Evolutionary conservation across 164 flowering plant species (phyloP).

Genomic region (Macadamia tetraphylla): DNA sequence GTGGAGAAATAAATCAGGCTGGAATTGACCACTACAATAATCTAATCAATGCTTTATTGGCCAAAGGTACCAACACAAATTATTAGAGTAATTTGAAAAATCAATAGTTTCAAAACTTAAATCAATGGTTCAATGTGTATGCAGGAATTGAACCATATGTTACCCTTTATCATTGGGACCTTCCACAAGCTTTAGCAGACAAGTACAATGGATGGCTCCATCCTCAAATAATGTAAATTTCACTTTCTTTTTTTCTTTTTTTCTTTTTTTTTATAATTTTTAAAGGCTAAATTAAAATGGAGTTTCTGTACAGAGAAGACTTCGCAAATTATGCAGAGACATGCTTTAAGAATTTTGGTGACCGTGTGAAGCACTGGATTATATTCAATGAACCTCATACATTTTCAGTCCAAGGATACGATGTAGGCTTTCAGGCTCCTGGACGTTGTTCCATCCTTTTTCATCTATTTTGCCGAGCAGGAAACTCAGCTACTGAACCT

Average conservation of each 20-base stretch:
- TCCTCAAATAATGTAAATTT: constrained; percentile 55
- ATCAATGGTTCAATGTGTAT: neutral
- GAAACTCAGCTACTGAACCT: constrained; percentile 88
- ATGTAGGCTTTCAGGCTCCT: constrained; percentile 81
- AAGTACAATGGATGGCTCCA: constrained; percentile 72
- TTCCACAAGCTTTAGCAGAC: constrained; percentile 81
- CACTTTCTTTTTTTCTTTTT: neutral
- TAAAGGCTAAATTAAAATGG: neutral
- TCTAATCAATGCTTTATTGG: constrained; percentile 71
- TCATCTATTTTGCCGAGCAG: constrained; percentile 54
- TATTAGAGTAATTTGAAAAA: no score
- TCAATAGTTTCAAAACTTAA: neutral
- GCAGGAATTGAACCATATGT: constrained; percentile 92
- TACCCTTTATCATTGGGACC: constrained; percentile 91
- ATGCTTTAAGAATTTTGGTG: constrained; percentile 80
- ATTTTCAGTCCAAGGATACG: constrained; percentile 69
- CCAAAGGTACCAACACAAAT: constrained; percentile 43
- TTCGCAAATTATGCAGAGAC: constrained; percentile 70
- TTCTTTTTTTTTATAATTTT: neutral
- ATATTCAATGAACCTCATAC: constrained; percentile 95
- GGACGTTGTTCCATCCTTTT: constrained; percentile 75
- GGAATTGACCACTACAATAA: constrained; percentile 86
- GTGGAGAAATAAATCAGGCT: constrained; percentile 72
- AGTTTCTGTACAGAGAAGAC: constrained; percentile 51
- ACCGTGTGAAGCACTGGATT: constrained; percentile 91